A percentile compares a stretch with the other conserved stretches of the same genome.
phyloP scores from a whole-genome alignment of 768 basidiomycete genomes.

The Crucibulum laeve region DNA sequence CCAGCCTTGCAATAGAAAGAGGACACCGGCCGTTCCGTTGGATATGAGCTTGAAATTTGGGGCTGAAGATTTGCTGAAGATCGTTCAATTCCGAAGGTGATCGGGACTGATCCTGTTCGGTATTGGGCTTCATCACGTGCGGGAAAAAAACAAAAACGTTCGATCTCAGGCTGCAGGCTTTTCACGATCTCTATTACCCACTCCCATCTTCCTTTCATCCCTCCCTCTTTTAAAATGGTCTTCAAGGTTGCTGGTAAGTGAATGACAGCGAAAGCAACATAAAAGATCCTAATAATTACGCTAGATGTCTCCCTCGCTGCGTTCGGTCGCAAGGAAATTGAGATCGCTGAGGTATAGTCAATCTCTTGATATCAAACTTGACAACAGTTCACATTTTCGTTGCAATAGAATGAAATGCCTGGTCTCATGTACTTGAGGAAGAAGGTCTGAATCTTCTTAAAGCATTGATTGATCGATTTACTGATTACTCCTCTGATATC shows the following conservation, averaged over 20 bases:
- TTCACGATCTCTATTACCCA: slow-evolving; percentile 9
- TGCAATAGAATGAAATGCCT: slow-evolving; percentile 80
- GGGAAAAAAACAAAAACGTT: slow-evolving; percentile 32
- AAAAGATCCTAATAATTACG: slow-evolving; percentile 6
- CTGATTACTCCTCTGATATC: slow-evolving; percentile 16
- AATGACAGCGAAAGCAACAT: not conserved
- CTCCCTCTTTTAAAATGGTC: slow-evolving; percentile 51
- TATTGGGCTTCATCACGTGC: slow-evolving; percentile 22
- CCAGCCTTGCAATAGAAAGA: too few relatives aligned
- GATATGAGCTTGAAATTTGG: too few relatives aligned
- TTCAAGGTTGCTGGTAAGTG: slow-evolving; percentile 85
- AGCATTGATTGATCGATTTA: slow-evolving; percentile 7
- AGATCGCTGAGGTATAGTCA: slow-evolving; percentile 86
- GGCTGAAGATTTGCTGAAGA: not conserved
- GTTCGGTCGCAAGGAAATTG: slow-evolving; percentile 99
- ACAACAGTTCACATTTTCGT: slow-evolving; percentile 1
- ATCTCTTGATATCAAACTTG: slow-evolving; percentile 1
- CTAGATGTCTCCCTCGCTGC: slow-evolving; percentile 94
- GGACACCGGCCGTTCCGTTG: too few relatives aligned
- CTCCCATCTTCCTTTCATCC: slow-evolving; percentile 17
- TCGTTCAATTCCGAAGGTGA: not conserved
- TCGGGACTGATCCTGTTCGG: slow-evolving; percentile 4
- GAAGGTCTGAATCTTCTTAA: slow-evolving; percentile 52
- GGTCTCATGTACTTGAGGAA: slow-evolving; percentile 90
- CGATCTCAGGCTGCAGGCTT: slow-evolving; percentile 24